phyloP scores from a whole-genome alignment of 805 yeast genomes.

The Teunomyces pallodes region DNA sequence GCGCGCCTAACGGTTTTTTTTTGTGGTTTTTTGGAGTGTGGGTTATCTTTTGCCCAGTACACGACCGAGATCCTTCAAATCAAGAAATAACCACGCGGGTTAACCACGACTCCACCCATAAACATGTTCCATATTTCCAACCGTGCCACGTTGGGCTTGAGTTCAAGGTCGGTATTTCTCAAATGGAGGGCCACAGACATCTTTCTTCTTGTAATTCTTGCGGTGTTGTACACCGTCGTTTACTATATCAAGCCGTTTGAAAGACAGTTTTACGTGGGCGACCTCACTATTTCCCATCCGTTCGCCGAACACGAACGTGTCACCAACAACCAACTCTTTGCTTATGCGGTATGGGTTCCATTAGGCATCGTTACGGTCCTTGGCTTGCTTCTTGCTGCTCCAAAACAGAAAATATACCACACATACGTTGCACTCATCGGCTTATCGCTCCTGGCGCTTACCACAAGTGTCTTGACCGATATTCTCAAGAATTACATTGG shows the following conservation, averaged over 20 bases:
- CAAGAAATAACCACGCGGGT: not conserved
- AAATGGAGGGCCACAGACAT: constrained; percentile 26
- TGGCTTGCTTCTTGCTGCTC: constrained; percentile 41
- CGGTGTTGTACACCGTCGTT: constrained; percentile 20
- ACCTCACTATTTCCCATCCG: constrained; percentile 36
- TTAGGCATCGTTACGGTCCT: constrained; percentile 16
- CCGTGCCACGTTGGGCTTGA: constrained; percentile 28
- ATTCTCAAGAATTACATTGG: constrained; percentile 32
- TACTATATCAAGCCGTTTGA: constrained; percentile 29
- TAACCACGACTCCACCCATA: not conserved
- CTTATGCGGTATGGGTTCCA: constrained; percentile 27
- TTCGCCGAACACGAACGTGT: constrained; percentile 33
- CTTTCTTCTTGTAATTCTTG: constrained; percentile 18
- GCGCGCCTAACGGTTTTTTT: too few relatives aligned
- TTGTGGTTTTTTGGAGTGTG: too few relatives aligned
- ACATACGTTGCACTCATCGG: constrained; percentile 41
- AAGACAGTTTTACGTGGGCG: constrained; percentile 33
- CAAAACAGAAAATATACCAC: constrained; percentile 40
- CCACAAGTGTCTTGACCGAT: constrained; percentile 35
- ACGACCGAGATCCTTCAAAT: not conserved
- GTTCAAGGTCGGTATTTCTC: constrained; percentile 9
- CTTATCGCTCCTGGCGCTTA: constrained; percentile 23
- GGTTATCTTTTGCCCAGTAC: not conserved
- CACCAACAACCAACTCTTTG: constrained; percentile 25
- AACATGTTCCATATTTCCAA: constrained; percentile 11